Evolutionary conservation across 768 basidiomycete genomes (phyloP).

Genomic region (Amanita phalloides): DNA sequence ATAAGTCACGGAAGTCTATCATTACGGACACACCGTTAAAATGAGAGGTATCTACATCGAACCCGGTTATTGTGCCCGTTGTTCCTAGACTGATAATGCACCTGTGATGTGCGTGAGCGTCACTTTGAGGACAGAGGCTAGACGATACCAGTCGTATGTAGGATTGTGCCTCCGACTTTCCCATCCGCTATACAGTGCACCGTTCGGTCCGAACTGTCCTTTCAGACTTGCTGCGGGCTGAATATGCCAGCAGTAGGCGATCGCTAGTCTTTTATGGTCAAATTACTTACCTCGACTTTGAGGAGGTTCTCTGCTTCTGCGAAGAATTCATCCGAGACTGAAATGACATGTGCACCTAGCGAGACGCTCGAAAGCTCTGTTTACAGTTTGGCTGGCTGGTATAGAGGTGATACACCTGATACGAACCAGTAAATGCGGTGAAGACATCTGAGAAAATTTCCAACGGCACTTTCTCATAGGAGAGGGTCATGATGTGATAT

Average conservation of each 20-base stretch:
- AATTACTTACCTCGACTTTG: constrained; percentile 51
- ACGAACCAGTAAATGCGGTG: constrained; percentile 39
- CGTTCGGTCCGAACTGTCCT: constrained; percentile 96
- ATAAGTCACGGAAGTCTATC: constrained; percentile 4
- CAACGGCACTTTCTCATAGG: neutral
- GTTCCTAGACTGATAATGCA: constrained; percentile 86
- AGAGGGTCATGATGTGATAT: neutral
- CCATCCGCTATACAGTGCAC: constrained; percentile 93
- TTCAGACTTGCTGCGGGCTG: constrained; percentile 84
- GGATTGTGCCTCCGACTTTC: constrained; percentile 88
- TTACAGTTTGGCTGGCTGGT: neutral
- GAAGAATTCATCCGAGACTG: constrained; percentile 94
- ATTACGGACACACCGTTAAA: constrained; percentile 58
- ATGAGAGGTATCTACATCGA: constrained; percentile 92
- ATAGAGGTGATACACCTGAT: neutral
- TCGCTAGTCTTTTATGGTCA: neutral
- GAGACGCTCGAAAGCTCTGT: constrained; percentile 84
- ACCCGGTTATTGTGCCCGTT: constrained; percentile 60
- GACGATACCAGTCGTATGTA: constrained; percentile 67
- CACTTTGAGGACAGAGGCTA: neutral
- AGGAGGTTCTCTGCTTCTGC: constrained; percentile 78
- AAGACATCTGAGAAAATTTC: constrained; percentile 24
- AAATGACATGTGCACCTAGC: constrained; percentile 64
- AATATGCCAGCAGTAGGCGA: neutral
- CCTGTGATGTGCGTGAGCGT: constrained; percentile 30